These are phyloP conservation scores for Iris pallida DNA, from an alignment of 116 monocot genomes.

Conservation along the genomic window DNA sequence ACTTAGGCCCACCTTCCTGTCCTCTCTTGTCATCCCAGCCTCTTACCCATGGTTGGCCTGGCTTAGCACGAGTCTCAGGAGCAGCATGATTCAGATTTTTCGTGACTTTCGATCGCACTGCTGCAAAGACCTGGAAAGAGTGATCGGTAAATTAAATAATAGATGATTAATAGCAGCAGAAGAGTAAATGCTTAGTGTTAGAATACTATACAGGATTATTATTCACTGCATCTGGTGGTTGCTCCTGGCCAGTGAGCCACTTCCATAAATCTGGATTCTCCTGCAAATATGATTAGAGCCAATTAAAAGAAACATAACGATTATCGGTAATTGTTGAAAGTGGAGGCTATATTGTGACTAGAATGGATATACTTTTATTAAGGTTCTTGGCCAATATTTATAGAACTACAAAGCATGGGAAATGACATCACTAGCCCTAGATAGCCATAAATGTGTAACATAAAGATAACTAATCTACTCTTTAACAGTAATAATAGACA, in stretches of 20 bases:
- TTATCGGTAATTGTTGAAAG: not conserved
- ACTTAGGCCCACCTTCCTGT: slow-evolving; percentile 48
- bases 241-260: slow-evolving; percentile 91
- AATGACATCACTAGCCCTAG: no score
- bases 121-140: slow-evolving; percentile 57
- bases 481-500: no score
- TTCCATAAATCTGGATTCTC: slow-evolving; percentile 99
- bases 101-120: slow-evolving; percentile 58
- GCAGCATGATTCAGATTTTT: slow-evolving; percentile 58
- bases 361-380: not conserved
- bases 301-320: not conserved
- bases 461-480: no score
- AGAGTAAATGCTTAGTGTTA: not conserved
- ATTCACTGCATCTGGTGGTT: slow-evolving; percentile 70
- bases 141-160: not conserved
- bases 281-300: slow-evolving; percentile 19
- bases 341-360: no score
- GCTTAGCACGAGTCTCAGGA: slow-evolving; percentile 61
- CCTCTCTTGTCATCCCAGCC: slow-evolving; percentile 92
- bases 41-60: slow-evolving; percentile 92
- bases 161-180: not conserved
- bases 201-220: slow-evolving; percentile 43
- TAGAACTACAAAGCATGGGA: no score
- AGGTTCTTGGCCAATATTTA: no score
- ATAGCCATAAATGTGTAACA: no score